Base-by-base conservation (phyloP, 371 early-diverging fungal genomes). In the Syncephalis plumigaleata region DNA sequence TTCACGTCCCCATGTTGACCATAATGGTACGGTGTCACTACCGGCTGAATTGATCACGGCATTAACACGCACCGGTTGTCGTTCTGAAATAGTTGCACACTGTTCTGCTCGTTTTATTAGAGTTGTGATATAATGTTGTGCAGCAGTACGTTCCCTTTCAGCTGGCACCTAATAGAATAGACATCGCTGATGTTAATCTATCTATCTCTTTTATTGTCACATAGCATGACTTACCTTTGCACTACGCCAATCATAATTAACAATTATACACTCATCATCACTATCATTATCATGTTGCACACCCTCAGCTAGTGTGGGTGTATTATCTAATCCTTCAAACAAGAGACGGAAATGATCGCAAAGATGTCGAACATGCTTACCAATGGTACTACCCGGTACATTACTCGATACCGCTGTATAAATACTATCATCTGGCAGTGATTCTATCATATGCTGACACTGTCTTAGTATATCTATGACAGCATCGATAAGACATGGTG, bases 351-450 rank as follows among this genome's bases (percentile, higher is more conserved):
- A 58, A 46, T 66, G 63, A 36, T 66, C 66, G 31, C 46, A 55
- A 16, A 55, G 36, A 38, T 66, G 66, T 22, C 66, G 58, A 4
- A 55, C 37, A 44, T 59, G 59, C 42, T 62, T 55, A 17, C 58
- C 62, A 17, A 54, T 54, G 22, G 55, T 54, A 20, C 57, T 55
- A 1, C 46, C 46, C 3, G 60, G 60, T 9, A 59, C 49, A 22
- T 40, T 27, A 13, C 9, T 42, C 9, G 59, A 55, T 16, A 31
- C 46, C 11, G 13, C 36, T 7, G 46, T 36, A 18, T 31, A 46
- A n/a, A 24, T 25, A 2, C 18, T 36, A 9, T 46, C 46, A 7
- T 36, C 36, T 9, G 2, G 18, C 3, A 46, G 24, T 5, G 36
- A 36, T 3, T 27, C 9, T 11, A 46, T 9, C 17, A 46, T 27